These are phyloP conservation scores for Sclerospora graminicola DNA, from an alignment of 352 stramenopile genomes.

Conservation along the genomic window DNA sequence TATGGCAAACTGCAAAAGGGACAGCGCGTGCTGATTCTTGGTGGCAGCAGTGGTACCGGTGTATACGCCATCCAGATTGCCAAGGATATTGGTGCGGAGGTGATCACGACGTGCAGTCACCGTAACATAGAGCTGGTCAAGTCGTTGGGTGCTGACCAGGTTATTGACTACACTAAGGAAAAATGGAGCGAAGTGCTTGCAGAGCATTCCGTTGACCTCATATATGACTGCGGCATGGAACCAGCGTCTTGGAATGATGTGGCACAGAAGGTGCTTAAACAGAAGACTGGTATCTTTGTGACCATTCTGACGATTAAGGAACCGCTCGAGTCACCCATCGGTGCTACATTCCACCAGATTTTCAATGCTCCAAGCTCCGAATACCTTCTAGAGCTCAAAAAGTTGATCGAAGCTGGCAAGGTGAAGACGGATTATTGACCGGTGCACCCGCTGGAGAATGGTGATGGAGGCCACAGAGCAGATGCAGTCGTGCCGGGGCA, in stretches of 20 bases:
- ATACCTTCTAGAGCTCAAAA: slow-evolving; percentile 22
- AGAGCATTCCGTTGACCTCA: slow-evolving; percentile 20
- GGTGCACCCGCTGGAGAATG: slow-evolving; percentile 41
- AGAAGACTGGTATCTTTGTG: slow-evolving; percentile 26
- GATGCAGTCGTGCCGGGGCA: slow-evolving; percentile 44
- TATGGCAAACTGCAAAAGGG: slow-evolving; percentile 21
- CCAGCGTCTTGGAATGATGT: slow-evolving; percentile 19
- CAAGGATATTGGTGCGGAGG: slow-evolving; percentile 23
- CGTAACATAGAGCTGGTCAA: slow-evolving; percentile 33
- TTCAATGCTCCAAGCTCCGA: slow-evolving; percentile 9
- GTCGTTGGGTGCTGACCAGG: slow-evolving; percentile 33
- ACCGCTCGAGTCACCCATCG: slow-evolving; percentile 45
- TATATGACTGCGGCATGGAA: slow-evolving; percentile 19
- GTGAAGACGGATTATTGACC: slow-evolving; percentile 36
- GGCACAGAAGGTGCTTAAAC: slow-evolving; percentile 29
- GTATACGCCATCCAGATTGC: slow-evolving; percentile 49
- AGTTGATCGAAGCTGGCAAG: slow-evolving; percentile 19
- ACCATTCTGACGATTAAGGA: slow-evolving; percentile 21
- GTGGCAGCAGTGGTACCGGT: slow-evolving; percentile 46
- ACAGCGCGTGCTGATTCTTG: slow-evolving; percentile 28
- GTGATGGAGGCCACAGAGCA: slow-evolving; percentile 34
- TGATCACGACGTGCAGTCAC: slow-evolving; percentile 27
- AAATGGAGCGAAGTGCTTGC: slow-evolving; percentile 31
- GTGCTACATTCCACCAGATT: slow-evolving; percentile 20
- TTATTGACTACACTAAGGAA: slow-evolving; percentile 42